Evolutionary conservation across 352 stramenopile genomes (phyloP).

Genomic region (Phytopythium cucurbitacearum): DNA sequence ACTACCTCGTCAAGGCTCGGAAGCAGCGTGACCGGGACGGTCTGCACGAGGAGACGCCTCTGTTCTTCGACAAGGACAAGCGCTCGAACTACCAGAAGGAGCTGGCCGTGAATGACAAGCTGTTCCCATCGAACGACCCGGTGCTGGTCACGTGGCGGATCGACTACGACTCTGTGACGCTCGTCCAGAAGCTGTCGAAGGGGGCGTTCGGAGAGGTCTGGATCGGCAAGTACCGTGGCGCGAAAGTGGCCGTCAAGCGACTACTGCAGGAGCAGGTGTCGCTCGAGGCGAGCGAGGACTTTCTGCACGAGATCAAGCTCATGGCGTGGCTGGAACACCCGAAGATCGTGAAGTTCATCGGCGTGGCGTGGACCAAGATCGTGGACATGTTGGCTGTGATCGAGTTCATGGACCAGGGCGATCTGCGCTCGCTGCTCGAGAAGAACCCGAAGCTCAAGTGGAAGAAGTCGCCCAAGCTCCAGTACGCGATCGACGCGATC

Average conservation of each 20-base stretch:
- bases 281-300: slow-evolving; percentile 50
- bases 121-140: slow-evolving; percentile 67
- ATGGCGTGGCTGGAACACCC: slow-evolving; percentile 69
- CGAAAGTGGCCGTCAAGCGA: slow-evolving; percentile 55
- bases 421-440: slow-evolving; percentile 54
- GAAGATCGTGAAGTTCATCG: slow-evolving; percentile 64
- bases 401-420: slow-evolving; percentile 67
- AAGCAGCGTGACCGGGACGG: slow-evolving; percentile 35
- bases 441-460: slow-evolving; percentile 20
- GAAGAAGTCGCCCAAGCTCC: slow-evolving; percentile 26
- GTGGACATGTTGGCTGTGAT: slow-evolving; percentile 65
- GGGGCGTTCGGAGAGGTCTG: slow-evolving; percentile 71
- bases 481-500: slow-evolving; percentile 57
- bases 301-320: slow-evolving; percentile 65
- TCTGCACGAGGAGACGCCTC: slow-evolving; percentile 63
- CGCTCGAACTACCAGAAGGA: slow-evolving; percentile 55
- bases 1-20: slow-evolving; percentile 28
- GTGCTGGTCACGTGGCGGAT: slow-evolving; percentile 70
- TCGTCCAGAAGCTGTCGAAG: slow-evolving; percentile 60
- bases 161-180: slow-evolving; percentile 63
- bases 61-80: slow-evolving; percentile 71
- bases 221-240: slow-evolving; percentile 57
- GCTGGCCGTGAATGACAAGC: slow-evolving; percentile 46
- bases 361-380: slow-evolving; percentile 66
- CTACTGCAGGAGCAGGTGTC: slow-evolving; percentile 40